Evolutionary conservation across 176 grass and related monocot species (phyloP).

Genomic region (Oryza punctata): DNA sequence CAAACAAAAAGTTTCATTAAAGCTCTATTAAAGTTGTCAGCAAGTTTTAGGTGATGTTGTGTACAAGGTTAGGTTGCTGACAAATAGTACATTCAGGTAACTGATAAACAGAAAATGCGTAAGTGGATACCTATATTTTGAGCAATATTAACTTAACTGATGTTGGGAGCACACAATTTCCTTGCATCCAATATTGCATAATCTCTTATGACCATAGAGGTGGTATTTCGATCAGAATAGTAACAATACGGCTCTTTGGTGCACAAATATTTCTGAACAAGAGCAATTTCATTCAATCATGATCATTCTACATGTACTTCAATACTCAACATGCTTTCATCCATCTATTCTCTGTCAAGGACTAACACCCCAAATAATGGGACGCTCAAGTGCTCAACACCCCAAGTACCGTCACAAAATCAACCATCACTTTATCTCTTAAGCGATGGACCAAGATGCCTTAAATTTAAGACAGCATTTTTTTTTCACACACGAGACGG

Average conservation of each 20-base stretch:
- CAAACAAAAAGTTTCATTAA: background rate
- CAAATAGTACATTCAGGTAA: background rate
- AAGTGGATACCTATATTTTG: background rate
- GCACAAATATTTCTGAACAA: conserved; percentile 2
- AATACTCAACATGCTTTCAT: background rate
- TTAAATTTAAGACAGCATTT: background rate
- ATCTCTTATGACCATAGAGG: conserved; percentile 2
- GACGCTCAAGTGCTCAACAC: background rate
- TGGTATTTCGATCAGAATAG: conserved; percentile 4
- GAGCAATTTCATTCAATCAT: background rate
- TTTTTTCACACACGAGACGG: background rate
- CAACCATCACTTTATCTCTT: background rate
- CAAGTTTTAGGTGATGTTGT: background rate
- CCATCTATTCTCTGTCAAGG: too few relatives aligned
- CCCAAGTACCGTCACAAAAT: conserved; percentile 8
- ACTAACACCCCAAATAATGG: background rate
- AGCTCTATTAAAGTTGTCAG: background rate
- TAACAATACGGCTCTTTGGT: conserved; percentile 5
- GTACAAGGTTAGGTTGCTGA: background rate
- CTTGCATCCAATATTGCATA: background rate
- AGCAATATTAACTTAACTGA: background rate
- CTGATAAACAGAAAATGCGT: background rate
- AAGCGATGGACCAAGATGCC: conserved; percentile 15
- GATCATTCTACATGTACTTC: background rate
- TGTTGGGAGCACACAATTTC: background rate